Conservation (phyloP, 2,329 filamentous ascomycete genomes). For the Sodiomyces alkalinus region DNA sequence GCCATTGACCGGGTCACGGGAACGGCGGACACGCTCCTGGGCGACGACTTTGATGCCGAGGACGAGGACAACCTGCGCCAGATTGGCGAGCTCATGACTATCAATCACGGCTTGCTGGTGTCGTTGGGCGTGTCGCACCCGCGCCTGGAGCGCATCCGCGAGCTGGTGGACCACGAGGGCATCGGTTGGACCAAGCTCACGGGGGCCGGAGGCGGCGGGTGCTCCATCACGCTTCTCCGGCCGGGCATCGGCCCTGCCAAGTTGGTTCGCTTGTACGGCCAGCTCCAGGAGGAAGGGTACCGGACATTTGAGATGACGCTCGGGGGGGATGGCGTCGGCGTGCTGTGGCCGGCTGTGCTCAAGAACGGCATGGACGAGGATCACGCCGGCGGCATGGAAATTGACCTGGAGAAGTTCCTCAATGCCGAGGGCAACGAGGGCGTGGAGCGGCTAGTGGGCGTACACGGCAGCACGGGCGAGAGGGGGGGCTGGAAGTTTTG, state of each 20-base stretch:
- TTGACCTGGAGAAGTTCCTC: conserved; percentile 72
- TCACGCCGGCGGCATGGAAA: conserved; percentile 73
- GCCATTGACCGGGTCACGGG: conserved; percentile 63
- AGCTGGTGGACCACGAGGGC: conserved; percentile 75
- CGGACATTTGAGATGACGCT: conserved; percentile 77
- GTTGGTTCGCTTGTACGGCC: conserved; percentile 46
- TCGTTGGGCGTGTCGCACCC: conserved; percentile 90
- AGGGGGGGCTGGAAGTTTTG: conserved; percentile 80
- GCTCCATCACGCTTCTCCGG: conserved; percentile 80
- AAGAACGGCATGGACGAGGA: conserved; percentile 72
- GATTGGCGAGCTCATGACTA: conserved; percentile 75
- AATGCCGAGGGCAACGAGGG: conserved; percentile 72
- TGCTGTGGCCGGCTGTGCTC: conserved; percentile 83
- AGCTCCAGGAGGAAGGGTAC: conserved; percentile 59
- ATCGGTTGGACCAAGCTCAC: conserved; percentile 97
- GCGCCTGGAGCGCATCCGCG: conserved; percentile 76
- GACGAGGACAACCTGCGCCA: conserved; percentile 50
- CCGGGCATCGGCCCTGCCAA: conserved; percentile 43
- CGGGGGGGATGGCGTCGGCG: conserved; percentile 84
- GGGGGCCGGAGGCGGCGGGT: conserved; percentile 87
- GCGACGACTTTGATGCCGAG: conserved; percentile 50
- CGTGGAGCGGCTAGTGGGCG: conserved; percentile 72
- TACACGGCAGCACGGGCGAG: conserved; percentile 51
- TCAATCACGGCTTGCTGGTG: conserved; percentile 89
- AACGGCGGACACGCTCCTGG: conserved; percentile 37